Conservation (phyloP, 768 basidiomycete genomes). For the Auricularia heimuer region DNA sequence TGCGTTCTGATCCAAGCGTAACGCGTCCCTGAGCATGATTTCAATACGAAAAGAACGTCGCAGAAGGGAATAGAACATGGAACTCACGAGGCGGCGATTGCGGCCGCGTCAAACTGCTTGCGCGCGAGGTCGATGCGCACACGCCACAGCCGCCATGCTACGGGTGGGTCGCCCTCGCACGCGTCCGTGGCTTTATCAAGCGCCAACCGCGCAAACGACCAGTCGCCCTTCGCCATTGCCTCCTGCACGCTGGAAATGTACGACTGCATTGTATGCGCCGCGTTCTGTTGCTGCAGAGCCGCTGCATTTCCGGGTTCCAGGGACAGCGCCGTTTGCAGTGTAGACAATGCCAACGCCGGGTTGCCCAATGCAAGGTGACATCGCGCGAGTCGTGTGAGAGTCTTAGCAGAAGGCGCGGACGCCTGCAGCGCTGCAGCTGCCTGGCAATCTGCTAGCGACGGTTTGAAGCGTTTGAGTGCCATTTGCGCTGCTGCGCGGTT, state of each 20-base stretch:
- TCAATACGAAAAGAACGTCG: background rate
- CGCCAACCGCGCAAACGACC: slow-evolving; percentile 70
- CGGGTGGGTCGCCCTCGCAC: slow-evolving; percentile 63
- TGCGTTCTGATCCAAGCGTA: slow-evolving; percentile 61
- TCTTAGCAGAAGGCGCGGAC: slow-evolving; percentile 54
- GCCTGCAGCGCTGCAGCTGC: slow-evolving; percentile 58
- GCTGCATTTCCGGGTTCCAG: slow-evolving; percentile 53
- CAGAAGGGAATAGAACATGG: background rate
- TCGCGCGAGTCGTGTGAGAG: slow-evolving; percentile 69
- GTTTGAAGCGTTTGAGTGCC: slow-evolving; percentile 64
- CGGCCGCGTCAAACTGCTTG: slow-evolving; percentile 65
- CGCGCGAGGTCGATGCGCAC: slow-evolving; percentile 69
- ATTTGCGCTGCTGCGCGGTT: slow-evolving; percentile 85
- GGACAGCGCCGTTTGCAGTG: slow-evolving; percentile 49
- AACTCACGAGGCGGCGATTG: slow-evolving; percentile 62
- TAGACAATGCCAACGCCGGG: slow-evolving; percentile 54
- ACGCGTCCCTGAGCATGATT: slow-evolving; percentile 48
- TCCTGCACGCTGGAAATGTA: slow-evolving; percentile 56
- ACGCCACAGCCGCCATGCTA: slow-evolving; percentile 72
- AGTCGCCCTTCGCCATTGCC: slow-evolving; percentile 52
- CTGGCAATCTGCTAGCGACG: slow-evolving; percentile 73
- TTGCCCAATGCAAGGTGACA: slow-evolving; percentile 77
- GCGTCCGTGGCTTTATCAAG: slow-evolving; percentile 47
- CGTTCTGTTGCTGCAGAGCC: slow-evolving; percentile 51
- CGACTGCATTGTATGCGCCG: slow-evolving; percentile 49